Conservation (phyloP, 305 asterid species). For the Fraxinus velutina region DNA sequence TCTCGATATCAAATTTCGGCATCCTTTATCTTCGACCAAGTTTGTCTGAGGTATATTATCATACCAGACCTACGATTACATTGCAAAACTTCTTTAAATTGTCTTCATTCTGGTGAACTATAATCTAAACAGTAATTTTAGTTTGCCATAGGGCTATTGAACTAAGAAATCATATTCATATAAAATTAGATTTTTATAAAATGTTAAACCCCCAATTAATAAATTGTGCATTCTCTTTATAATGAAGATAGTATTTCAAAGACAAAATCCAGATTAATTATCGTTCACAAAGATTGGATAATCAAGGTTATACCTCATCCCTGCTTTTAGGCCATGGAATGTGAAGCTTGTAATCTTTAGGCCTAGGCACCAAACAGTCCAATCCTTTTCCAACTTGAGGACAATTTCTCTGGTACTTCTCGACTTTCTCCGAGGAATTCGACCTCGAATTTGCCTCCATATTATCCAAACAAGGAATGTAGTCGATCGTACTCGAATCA, state of each 20-base stretch:
- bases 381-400: conserved; percentile 37
- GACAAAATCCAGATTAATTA: not conserved
- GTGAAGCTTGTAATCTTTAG: conserved; percentile 54
- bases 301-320: conserved; percentile 45
- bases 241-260: not conserved
- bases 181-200: not conserved
- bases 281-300: not conserved
- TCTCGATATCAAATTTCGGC: conserved; percentile 30
- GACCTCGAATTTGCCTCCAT: conserved; percentile 29
- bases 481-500: conserved; percentile 41
- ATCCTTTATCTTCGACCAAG: conserved; percentile 30
- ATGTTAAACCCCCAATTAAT: not conserved
- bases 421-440: conserved; percentile 27
- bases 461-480: conserved; percentile 54
- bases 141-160: not conserved
- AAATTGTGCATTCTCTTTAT: not conserved
- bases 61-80: conserved; percentile 51
- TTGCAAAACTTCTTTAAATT: not conserved
- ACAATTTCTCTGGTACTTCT: conserved; percentile 40
- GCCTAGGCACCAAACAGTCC: conserved; percentile 65
- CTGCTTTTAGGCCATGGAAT: conserved; percentile 70
- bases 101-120: not conserved
- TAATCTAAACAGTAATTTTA: not conserved
- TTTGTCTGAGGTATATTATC: conserved; percentile 40
- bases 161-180: not conserved